Conservation (phyloP, 225 moss, liverwort and hornwort genomes). For the Pleurozium schreberi region DNA sequence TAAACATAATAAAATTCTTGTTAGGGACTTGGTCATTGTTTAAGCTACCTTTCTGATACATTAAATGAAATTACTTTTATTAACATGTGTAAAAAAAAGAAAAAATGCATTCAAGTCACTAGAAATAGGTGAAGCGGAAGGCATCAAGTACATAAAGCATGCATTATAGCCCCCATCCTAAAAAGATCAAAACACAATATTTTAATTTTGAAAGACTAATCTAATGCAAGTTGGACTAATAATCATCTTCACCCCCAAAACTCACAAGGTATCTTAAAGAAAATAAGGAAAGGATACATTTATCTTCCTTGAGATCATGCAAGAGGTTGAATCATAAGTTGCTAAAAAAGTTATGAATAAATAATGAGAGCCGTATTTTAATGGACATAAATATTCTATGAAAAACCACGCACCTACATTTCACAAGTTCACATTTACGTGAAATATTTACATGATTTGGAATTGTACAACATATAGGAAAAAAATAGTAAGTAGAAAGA, state of each 20-base stretch:
- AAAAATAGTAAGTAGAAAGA: too few species aligned
- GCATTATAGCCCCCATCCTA: fast-evolving
- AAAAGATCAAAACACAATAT: background rate
- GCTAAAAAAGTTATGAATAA: background rate
- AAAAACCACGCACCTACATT: too few species aligned
- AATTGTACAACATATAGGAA: too few species aligned
- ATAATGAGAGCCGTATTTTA: fast-evolving
- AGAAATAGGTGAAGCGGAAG: background rate
- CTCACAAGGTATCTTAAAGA: background rate
- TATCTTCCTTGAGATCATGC: background rate
- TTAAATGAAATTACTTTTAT: too few species aligned
- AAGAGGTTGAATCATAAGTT: background rate
- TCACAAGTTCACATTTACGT: too few species aligned
- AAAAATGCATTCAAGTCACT: background rate
- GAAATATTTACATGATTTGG: too few species aligned
- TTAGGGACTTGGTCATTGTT: too few species aligned
- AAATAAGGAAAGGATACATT: background rate
- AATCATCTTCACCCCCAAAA: background rate
- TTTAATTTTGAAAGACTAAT: background rate
- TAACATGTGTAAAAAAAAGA: background rate
- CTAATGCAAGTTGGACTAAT: background rate
- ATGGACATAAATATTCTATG: too few species aligned
- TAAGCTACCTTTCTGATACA: too few species aligned
- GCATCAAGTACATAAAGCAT: background rate
- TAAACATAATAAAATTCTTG: too few species aligned